Evolutionary conservation across 371 early-diverging fungal genomes (phyloP).

Genomic region (Cladochytrium tenue): DNA sequence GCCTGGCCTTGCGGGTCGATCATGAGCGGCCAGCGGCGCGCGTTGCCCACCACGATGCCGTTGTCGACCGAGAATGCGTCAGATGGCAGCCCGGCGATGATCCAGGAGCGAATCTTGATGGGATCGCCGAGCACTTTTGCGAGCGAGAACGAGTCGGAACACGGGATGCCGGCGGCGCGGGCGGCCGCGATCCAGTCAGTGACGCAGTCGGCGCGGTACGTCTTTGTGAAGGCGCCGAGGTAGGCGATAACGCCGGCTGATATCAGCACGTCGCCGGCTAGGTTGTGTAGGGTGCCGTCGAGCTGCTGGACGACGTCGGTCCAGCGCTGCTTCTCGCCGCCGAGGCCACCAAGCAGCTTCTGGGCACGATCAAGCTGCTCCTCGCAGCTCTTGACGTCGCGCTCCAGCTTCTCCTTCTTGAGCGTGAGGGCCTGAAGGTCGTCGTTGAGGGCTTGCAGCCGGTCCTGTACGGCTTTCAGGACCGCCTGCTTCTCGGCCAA

Average conservation of each 20-base stretch:
- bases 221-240: slow-evolving; percentile 55
- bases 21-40: slow-evolving; percentile 57
- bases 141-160: slow-evolving; percentile 47
- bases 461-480: slow-evolving; percentile 50
- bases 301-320: slow-evolving; percentile 51
- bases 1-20: slow-evolving; percentile 64
- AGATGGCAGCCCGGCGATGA: slow-evolving; percentile 54
- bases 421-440: slow-evolving; percentile 48
- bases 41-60: slow-evolving; percentile 55
- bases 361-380: slow-evolving; percentile 60
- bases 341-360: slow-evolving; percentile 56
- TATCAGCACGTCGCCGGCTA: slow-evolving; percentile 56
- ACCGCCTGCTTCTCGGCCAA: slow-evolving; percentile 55
- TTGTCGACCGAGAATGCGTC: slow-evolving; percentile 58
- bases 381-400: slow-evolving; percentile 52
- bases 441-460: slow-evolving; percentile 53
- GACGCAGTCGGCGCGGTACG: slow-evolving; percentile 43
- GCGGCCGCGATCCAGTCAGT: slow-evolving; percentile 35
- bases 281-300: slow-evolving; percentile 42
- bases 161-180: slow-evolving; percentile 40
- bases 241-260: slow-evolving; percentile 58
- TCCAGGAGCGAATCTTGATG: slow-evolving; percentile 58
- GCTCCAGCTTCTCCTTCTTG: slow-evolving; percentile 49
- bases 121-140: slow-evolving; percentile 52
- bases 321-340: slow-evolving; percentile 63